Evolutionary conservation across 179 eudicot genomes (phyloP).

Genomic region (Gypsophila paniculata): DNA sequence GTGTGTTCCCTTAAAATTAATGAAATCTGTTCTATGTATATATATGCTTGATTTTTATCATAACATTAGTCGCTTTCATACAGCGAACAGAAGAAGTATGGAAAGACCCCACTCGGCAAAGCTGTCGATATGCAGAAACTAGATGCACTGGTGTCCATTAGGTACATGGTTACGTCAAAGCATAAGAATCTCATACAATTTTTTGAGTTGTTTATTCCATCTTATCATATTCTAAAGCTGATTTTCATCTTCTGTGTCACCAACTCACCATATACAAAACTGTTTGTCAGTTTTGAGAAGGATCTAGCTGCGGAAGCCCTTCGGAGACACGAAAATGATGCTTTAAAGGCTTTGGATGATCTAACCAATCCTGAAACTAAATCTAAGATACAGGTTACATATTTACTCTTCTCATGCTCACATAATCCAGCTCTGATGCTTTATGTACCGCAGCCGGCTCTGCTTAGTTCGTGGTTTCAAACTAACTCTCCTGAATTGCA

Average conservation of each 20-base stretch:
- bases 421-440: neutral
- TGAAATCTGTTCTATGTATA: neutral
- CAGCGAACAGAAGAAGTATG: constrained; percentile 83
- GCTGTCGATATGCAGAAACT: constrained; percentile 66
- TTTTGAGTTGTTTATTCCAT: neutral
- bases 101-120: constrained; percentile 69
- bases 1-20: constrained; percentile 30
- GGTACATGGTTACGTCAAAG: constrained; percentile 34
- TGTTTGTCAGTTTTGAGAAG: constrained; percentile 58
- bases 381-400: constrained; percentile 58
- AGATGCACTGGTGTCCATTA: constrained; percentile 47
- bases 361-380: constrained; percentile 72
- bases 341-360: constrained; percentile 72
- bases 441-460: neutral
- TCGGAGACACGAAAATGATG: constrained; percentile 82
- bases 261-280: neutral
- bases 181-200: neutral
- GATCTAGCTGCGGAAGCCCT: constrained; percentile 90
- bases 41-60: neutral
- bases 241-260: neutral
- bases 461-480: constrained; percentile 3
- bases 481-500: constrained; percentile 28
- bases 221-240: neutral
- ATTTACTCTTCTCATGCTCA: neutral
- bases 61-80: constrained; percentile 20